Evolutionary conservation across 441 rosid species (phyloP).

Genomic region (Hura crepitans): DNA sequence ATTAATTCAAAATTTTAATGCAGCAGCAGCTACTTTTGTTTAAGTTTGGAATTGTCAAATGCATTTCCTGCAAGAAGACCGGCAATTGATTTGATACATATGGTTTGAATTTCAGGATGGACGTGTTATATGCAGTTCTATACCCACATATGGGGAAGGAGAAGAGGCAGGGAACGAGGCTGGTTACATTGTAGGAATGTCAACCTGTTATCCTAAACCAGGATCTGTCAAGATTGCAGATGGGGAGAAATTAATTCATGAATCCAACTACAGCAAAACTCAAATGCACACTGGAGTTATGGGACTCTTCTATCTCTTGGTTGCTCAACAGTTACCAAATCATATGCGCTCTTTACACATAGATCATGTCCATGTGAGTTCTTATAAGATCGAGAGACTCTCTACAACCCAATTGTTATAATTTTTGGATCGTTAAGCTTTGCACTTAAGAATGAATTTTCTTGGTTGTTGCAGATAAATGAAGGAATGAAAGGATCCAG

Average conservation of each 20-base stretch:
- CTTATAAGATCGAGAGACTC: background rate
- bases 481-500: slow-evolving; percentile 16
- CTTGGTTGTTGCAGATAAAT: slow-evolving; percentile 21
- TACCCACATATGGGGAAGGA: slow-evolving; percentile 63
- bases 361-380: slow-evolving; percentile 36
- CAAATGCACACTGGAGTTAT: slow-evolving; percentile 63
- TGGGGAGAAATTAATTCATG: slow-evolving; percentile 55
- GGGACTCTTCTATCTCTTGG: slow-evolving; percentile 67
- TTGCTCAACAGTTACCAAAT: slow-evolving; percentile 48
- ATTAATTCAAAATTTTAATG: background rate
- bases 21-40: too few relatives aligned
- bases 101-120: slow-evolving; percentile 48
- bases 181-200: slow-evolving; percentile 91
- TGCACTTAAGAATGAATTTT: background rate
- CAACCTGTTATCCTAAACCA: slow-evolving; percentile 73
- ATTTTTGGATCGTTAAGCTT: too few relatives aligned
- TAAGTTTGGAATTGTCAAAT: too few relatives aligned
- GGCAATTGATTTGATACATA: background rate
- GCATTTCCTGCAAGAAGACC: too few relatives aligned
- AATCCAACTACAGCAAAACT: slow-evolving; percentile 54
- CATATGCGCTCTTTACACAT: slow-evolving; percentile 17
- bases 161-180: slow-evolving; percentile 73
- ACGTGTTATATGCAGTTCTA: slow-evolving; percentile 49
- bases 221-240: slow-evolving; percentile 50
- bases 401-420: too few relatives aligned